These are phyloP conservation scores for Aspergillus biplanus DNA, from an alignment of 495 filamentous ascomycete species.

Conservation along the genomic window DNA sequence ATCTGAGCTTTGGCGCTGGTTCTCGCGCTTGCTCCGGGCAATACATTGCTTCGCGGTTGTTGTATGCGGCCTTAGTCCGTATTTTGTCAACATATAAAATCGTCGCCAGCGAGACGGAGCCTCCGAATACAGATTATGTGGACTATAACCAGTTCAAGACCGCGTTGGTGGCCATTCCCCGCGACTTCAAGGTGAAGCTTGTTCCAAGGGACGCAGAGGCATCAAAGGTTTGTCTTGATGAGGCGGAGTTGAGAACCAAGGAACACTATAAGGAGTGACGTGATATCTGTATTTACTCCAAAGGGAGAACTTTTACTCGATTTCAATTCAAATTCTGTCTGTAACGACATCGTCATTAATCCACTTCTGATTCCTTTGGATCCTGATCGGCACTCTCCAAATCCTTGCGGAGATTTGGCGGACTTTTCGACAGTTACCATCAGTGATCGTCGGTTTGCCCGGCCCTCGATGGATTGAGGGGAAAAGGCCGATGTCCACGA, in stretches of 20 bases:
- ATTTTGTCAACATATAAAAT: constrained; percentile 54
- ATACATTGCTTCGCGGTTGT: constrained; percentile 52
- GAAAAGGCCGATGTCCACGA: too few relatives aligned
- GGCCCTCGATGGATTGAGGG: too few relatives aligned
- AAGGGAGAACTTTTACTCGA: neutral
- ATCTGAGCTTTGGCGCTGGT: constrained; percentile 58
- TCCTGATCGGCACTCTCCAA: too few relatives aligned
- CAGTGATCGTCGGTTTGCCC: too few relatives aligned
- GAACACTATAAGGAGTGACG: constrained; percentile 47
- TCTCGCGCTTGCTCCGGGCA: constrained; percentile 57
- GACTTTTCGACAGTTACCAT: too few relatives aligned
- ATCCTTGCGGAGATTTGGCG: too few relatives aligned
- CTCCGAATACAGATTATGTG: constrained; percentile 60
- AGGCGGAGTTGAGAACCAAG: constrained; percentile 40
- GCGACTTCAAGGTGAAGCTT: constrained; percentile 56
- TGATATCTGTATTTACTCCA: constrained; percentile 12
- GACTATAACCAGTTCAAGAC: constrained; percentile 62
- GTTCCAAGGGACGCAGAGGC: constrained; percentile 44
- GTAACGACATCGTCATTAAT: too few relatives aligned
- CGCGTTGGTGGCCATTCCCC: constrained; percentile 58
- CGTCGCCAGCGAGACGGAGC: constrained; percentile 48
- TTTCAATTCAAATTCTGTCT: too few relatives aligned
- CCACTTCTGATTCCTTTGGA: too few relatives aligned
- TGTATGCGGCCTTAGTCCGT: constrained; percentile 54
- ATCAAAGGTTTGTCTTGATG: constrained; percentile 38